phyloP scores from a whole-genome alignment of 2,329 filamentous ascomycete species.

The Ophiostoma sp. region DNA sequence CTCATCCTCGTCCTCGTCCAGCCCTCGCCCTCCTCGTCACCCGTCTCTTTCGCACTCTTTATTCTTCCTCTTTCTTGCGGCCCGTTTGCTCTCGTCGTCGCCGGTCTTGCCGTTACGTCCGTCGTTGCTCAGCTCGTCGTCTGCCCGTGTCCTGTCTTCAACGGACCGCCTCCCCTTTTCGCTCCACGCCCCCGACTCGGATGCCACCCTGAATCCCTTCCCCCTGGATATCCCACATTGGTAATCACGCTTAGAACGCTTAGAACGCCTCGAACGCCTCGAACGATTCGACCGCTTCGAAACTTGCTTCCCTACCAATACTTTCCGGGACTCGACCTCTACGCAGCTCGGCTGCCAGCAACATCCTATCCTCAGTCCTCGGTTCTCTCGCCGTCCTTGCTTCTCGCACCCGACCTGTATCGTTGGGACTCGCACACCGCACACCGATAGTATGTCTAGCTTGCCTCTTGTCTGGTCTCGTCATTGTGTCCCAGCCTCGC shows the following conservation, averaged over 20 bases:
- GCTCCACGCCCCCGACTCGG: slow-evolving; percentile 8
- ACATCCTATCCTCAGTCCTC: background rate
- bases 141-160: background rate
- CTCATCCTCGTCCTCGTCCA: background rate
- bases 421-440: background rate
- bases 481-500: background rate
- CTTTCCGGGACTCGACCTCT: background rate
- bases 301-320: background rate
- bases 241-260: slow-evolving; percentile 8
- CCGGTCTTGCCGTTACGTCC: background rate
- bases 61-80: background rate
- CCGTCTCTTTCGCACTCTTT: background rate
- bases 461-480: background rate
- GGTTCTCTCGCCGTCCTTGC: too few species aligned
- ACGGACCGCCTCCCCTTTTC: slow-evolving; percentile 6
- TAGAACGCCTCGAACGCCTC: background rate
- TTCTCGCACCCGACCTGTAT: background rate
- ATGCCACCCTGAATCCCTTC: slow-evolving; percentile 7
- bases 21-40: background rate
- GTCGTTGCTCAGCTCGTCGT: background rate
- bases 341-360: background rate
- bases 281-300: background rate
- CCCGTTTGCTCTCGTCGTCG: background rate
- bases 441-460: slow-evolving; percentile 8
- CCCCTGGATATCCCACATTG: slow-evolving; percentile 7